Evolutionary conservation across 805 yeast genomes (phyloP), one percentile per base, ranked within the genome.

Genomic region (Starmerella sirachaensis): DNA sequence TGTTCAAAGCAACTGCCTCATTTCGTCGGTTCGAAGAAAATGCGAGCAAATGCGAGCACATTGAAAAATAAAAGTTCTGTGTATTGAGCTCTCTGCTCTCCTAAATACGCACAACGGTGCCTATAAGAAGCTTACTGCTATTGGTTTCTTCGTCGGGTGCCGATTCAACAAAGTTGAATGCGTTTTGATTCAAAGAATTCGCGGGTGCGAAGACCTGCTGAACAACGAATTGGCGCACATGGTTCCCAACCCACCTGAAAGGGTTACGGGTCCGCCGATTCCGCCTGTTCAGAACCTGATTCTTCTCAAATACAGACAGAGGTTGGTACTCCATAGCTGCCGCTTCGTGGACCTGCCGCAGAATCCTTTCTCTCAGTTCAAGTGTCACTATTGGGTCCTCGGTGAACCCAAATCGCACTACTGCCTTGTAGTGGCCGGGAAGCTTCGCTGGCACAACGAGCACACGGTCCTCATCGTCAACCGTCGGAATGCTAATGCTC

Each of bases 391-490:
- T 13, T 29, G 7, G 29, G 5, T 31, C 35, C 26, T 47, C 51
- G 10, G 36, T 66, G 51, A 69, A 71, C 3, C 76, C 76, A 41
- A 62, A 69, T 18, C 70, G 56, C 6, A 70, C 46, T 12, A 69
- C 56, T 41, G 74, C 69, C 41, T 69, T 56, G 55, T 65, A 67
- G 46, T 69, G 67, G 1, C 74, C 72, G 1, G 64, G 60, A 18
- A 65, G 48, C 7, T 51, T 41, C 26, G 59, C 60, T 18, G 64
- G 48, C 4, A 61, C 65, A 19, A 70, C 41, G 16, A 63, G 45
- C 3, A 68, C 50, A 16, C 67, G 54, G 25, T 67, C 69, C n/a
- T 59, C 63, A 1, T 38, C 47, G 0, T 58, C 54, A 6, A 69
- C 60, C 32, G 47, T 54, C 2, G 77, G 77, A 22, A 58, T 54